Evolutionary conservation across 306 rosid species (phyloP), one percentile per base, ranked within the genome.

Genomic region (Trifolium fragiferum): DNA sequence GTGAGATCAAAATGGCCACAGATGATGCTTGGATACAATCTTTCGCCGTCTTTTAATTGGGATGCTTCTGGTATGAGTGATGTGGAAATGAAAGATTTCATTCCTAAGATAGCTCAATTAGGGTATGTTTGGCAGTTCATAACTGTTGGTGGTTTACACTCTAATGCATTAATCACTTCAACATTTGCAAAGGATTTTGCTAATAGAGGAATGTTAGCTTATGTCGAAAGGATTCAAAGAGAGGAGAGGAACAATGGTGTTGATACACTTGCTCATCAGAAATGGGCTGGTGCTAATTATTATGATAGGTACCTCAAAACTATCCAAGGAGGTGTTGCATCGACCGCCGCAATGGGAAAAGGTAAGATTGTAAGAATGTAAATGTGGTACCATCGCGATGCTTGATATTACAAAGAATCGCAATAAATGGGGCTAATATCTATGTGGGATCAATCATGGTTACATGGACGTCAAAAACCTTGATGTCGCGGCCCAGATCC

Each of bases 321-420:
- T 43, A 90, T 94, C 9, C 99, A 94, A 67, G 99, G 98, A 2
- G 99, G 99, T 58, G 91, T 89, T 10, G 84, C 99, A 0, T 94
- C 99, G 37, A 92, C 99, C 16, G 96, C 99, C 18, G 97, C 99
- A n/a, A 94, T 94, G 99, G 99, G 97, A 61, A 92, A 90, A 87
- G 99, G 97, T 63, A 85, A 80, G 82, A 11, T 8, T 9, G 96
- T 63, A 85, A 80, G 82, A 10, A 19, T 19, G 3, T 50, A 50
- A 16, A 16, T 14, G 10, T 13, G 2, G 11, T 7, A 2, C 6
- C 6, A 14, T 57, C 35, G 9, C 1, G 9, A 25, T 13, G 2
- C 0, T 27, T 27, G 40, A 55, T 54, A 54, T 54, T 54, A 10
- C 61, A 1, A 0, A 10, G 32, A 20, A 20, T 9, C 7, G 32